Percentiles rank a stretch among this genome's conserved stretches.
These are phyloP conservation scores for Populus hybrid DNA, from an alignment of 441 rosid species.

Conservation along the genomic window DNA sequence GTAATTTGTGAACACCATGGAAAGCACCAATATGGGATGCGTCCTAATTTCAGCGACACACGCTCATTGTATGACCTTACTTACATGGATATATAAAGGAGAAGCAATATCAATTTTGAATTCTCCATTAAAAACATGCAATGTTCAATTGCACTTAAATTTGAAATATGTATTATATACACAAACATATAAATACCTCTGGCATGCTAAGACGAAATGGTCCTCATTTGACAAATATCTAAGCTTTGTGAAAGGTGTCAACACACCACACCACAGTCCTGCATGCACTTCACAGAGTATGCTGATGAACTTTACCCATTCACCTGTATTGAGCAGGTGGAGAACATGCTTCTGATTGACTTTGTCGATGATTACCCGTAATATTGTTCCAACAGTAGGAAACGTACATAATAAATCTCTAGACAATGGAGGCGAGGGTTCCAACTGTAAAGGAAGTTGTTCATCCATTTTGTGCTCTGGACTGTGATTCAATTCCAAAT, in stretches of 20 bases:
- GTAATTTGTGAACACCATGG: conserved; percentile 58
- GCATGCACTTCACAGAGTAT: conserved; percentile 51
- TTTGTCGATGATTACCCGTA: conserved; percentile 45
- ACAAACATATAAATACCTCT: conserved; percentile 38
- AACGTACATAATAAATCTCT: conserved; percentile 55
- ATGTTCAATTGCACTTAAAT: neutral
- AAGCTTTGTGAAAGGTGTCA: conserved; percentile 46
- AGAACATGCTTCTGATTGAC: conserved; percentile 31
- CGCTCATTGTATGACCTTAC: conserved; percentile 55
- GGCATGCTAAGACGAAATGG: conserved; percentile 32
- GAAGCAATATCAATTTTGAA: neutral
- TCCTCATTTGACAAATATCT: conserved; percentile 40
- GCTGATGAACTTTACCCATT: conserved; percentile 61
- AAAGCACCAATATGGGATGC: conserved; percentile 59
- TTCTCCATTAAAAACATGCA: conserved; percentile 5
- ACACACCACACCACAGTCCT: conserved; percentile 65
- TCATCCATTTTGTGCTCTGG: conserved; percentile 45
- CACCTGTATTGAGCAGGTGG: conserved; percentile 43
- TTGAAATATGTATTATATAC: neutral
- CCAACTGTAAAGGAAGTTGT: conserved; percentile 51
- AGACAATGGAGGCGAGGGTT: conserved; percentile 44
- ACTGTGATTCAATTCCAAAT: conserved; percentile 26
- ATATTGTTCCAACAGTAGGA: conserved; percentile 73
- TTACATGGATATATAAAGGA: neutral
- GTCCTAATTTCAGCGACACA: conserved; percentile 36